These are phyloP conservation scores for Barnettozyma sp. DNA, from an alignment of 805 yeast species.

Conservation along the genomic window DNA sequence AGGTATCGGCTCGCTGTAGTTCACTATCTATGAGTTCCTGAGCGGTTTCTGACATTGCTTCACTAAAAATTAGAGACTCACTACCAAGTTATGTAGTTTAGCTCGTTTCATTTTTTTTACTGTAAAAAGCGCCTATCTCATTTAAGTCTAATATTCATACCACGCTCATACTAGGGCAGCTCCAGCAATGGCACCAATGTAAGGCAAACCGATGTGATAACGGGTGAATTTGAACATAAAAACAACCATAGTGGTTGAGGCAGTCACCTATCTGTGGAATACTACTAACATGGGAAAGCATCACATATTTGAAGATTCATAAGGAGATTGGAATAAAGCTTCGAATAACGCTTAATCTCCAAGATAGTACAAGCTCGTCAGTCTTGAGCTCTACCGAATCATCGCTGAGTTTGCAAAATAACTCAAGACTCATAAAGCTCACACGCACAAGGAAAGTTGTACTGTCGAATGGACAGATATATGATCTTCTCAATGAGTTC, in stretches of 20 bases:
- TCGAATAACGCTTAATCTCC: constrained; percentile 6
- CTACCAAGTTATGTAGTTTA: background rate
- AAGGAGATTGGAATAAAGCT: constrained; percentile 1
- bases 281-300: constrained; percentile 1
- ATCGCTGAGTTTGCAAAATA: constrained; percentile 7
- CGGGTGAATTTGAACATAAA: too few relatives aligned
- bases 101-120: background rate
- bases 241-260: background rate
- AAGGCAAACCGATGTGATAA: background rate
- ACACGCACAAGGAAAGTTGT: constrained; percentile 8
- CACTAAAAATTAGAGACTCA: background rate
- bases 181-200: constrained; percentile 4
- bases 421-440: constrained; percentile 5
- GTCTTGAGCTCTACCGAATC: constrained; percentile 1
- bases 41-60: constrained; percentile 1
- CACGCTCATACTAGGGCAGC: background rate
- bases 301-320: constrained; percentile 1
- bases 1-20: background rate
- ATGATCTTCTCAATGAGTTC: constrained; percentile 11
- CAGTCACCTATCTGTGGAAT: too few relatives aligned
- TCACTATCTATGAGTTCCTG: constrained; percentile 3
- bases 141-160: background rate
- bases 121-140: too few relatives aligned
- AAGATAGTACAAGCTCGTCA: background rate
- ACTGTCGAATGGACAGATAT: constrained; percentile 19